Evolutionary conservation across 495 filamentous ascomycete genomes (phyloP).

Genomic region (Podospora conica): DNA sequence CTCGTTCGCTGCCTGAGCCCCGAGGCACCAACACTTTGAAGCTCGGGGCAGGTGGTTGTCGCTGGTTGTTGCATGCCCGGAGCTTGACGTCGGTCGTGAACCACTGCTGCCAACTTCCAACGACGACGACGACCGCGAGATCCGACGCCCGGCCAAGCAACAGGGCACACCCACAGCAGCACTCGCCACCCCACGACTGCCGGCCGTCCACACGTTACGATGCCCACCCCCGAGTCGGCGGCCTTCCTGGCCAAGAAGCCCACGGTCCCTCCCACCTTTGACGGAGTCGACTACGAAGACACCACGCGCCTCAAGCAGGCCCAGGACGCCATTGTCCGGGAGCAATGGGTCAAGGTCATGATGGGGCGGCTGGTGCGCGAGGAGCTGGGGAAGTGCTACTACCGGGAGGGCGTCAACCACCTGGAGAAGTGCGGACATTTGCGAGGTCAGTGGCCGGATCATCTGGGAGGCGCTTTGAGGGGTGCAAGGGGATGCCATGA

Average conservation of each 20-base stretch:
- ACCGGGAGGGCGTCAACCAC: conserved; percentile 90
- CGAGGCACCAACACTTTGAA: not conserved
- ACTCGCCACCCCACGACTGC: not conserved
- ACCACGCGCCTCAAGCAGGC: conserved; percentile 82
- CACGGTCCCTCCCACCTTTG: conserved; percentile 86
- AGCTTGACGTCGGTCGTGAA: not conserved
- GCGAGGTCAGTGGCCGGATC: conserved; percentile 61
- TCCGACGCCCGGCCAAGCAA: conserved; percentile 11
- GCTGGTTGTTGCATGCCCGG: no score
- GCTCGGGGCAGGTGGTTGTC: not conserved
- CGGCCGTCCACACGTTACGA: conserved; percentile 21
- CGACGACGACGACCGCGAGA: conserved; percentile 1
- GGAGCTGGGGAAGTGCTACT: conserved; percentile 94
- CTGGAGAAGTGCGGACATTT: conserved; percentile 90
- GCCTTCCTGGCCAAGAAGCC: conserved; percentile 93
- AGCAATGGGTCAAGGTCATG: conserved; percentile 97
- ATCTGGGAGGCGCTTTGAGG: not conserved
- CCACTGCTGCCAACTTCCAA: not conserved
- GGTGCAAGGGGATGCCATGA: not conserved
- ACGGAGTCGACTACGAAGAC: conserved; percentile 96
- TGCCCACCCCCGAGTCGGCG: conserved; percentile 88
- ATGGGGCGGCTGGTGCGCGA: conserved; percentile 91
- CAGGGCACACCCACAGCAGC: not conserved
- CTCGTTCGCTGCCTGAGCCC: not conserved
- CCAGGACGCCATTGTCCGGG: conserved; percentile 87